Base-by-base conservation (phyloP, 2,329 filamentous ascomycete species). In the Neopestalotiopsis sp. region DNA sequence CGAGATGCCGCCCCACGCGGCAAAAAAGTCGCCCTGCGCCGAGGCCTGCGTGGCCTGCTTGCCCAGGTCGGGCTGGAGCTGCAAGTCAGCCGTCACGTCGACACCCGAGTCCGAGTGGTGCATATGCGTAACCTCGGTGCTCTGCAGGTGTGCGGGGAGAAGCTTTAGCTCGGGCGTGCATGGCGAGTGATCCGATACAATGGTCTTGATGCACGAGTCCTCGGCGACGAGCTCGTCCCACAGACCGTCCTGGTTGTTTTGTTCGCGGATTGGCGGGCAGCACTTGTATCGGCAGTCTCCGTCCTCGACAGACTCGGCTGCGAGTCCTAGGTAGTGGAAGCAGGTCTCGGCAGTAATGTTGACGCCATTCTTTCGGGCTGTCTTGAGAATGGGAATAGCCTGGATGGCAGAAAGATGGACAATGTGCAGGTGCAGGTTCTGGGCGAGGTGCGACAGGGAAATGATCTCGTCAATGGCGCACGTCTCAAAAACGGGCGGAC, bases 141-240 rank as follows among this genome's bases (percentile, higher is more conserved):
- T 84, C 17, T 85, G 88, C n/a, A 96, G 85, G 73, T 91, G 88
- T 0, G 86, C 80, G 0, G 95, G 95, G 0, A 98, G 88, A 20
- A 97, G 88, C 81, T 99, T 99, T 67, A 99, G 87, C 77, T 97
- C 91, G 0, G 96, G 95, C 3, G 96, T 98, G 84, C 96, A 98
- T 5, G 96, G 96, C 4, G 94, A 97, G 84, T 99, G 96, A 78
- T 98, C 96, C 0, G 93, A 97, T 2, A 99, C 96, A 38, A 99
- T 88, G 0, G 96, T 98, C 77, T 90, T 89, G 80, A 99, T 95
- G 72, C 97, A 94, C 10, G 94, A 94, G 75, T 95, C 90, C 0
- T 83, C 74, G 7, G 85, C 84, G 42, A 85, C 83, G 9, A 99
- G 84, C 81, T 98, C 96, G 7, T 88, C 87, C 96, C 96, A 99